Conservation (phyloP, 352 stramenopile genomes). For the Pythium aquatile region DNA sequence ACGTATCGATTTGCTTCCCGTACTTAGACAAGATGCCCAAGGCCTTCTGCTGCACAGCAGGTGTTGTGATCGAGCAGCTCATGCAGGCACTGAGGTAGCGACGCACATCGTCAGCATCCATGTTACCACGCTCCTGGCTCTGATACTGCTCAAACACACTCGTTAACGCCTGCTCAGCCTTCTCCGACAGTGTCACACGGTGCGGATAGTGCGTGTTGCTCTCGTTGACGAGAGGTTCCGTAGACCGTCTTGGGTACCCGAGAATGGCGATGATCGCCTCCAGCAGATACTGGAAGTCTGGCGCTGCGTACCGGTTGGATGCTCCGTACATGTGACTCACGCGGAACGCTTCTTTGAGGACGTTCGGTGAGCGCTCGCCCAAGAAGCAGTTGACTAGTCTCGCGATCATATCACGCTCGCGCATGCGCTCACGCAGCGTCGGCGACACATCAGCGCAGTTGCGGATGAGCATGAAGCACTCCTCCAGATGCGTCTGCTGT, state of each 20-base stretch:
- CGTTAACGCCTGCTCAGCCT: slow-evolving; percentile 66
- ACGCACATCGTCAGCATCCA: slow-evolving; percentile 62
- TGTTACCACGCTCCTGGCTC: slow-evolving; percentile 25
- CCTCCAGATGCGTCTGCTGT: slow-evolving; percentile 83
- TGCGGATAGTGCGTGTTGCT: slow-evolving; percentile 69
- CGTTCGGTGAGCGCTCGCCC: slow-evolving; percentile 54
- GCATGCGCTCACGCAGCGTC: slow-evolving; percentile 47
- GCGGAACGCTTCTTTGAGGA: slow-evolving; percentile 74
- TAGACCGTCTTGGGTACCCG: slow-evolving; percentile 58
- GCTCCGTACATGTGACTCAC: slow-evolving; percentile 44
- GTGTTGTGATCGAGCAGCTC: slow-evolving; percentile 46
- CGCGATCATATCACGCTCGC: slow-evolving; percentile 69
- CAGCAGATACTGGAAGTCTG: slow-evolving; percentile 87
- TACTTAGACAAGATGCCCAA: slow-evolving; percentile 72
- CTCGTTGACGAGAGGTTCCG: slow-evolving; percentile 66
- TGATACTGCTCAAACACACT: slow-evolving; percentile 79
- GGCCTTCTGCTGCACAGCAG: slow-evolving; percentile 64
- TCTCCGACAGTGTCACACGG: slow-evolving; percentile 66
- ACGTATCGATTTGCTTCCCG: slow-evolving; percentile 35
- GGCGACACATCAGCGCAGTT: slow-evolving; percentile 70
- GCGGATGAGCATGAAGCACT: slow-evolving; percentile 84
- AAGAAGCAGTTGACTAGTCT: slow-evolving; percentile 84
- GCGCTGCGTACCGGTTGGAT: slow-evolving; percentile 57
- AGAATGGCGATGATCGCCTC: slow-evolving; percentile 87
- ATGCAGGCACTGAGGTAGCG: slow-evolving; percentile 73